phyloP scores from a whole-genome alignment of 345 rosid species.

The Eucalyptus erythrocorys region DNA sequence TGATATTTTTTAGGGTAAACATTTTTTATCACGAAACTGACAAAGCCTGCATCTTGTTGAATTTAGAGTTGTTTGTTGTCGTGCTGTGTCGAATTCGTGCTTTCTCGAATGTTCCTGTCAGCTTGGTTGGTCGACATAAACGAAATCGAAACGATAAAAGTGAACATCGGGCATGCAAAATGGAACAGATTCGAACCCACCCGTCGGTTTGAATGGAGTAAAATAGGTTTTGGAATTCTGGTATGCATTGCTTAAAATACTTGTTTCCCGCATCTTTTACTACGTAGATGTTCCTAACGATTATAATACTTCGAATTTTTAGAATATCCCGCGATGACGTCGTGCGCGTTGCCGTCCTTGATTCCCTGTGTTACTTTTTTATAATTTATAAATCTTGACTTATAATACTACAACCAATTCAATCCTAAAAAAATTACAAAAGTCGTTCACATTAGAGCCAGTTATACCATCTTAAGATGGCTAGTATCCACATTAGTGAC shows the following conservation, averaged over 20 bases:
- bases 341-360: not conserved
- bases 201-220: not conserved
- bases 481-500: not conserved
- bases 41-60: not conserved
- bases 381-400: not conserved
- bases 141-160: not conserved
- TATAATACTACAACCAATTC: not conserved
- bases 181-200: not conserved
- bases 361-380: not conserved
- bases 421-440: not conserved
- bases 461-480: not conserved
- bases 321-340: not conserved
- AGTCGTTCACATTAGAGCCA: accelerated
- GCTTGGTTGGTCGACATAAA: not conserved
- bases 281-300: not conserved
- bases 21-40: not conserved
- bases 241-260: not conserved
- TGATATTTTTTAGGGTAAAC: not conserved
- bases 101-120: not conserved
- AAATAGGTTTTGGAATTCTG: not conserved
- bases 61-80: not conserved
- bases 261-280: not conserved
- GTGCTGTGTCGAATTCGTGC: not conserved
- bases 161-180: not conserved
- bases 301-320: not conserved